A percentile compares a stretch with the other conserved stretches of the same genome.
phyloP scores from a whole-genome alignment of 1,284 basidiomycete species.

The Fomitiporia mediterranea region DNA sequence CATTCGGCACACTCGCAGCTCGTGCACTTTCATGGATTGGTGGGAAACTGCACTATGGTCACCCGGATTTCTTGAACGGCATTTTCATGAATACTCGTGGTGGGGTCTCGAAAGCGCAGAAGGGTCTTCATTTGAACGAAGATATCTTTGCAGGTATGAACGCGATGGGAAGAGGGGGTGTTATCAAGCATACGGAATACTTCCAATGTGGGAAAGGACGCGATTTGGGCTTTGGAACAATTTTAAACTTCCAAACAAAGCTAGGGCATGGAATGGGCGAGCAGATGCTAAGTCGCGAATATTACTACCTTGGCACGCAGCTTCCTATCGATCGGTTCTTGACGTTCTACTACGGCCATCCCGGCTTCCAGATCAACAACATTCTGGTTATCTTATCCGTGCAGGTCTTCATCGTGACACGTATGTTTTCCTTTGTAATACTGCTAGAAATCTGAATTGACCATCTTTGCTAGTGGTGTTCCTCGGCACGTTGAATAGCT shows the following conservation, averaged over 20 bases:
- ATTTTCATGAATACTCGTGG: slow-evolving; percentile 98
- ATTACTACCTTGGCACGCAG: slow-evolving; percentile 99
- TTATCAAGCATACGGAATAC: slow-evolving; percentile 99
- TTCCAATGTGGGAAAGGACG: slow-evolving; percentile 98
- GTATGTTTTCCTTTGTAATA: slow-evolving; percentile 41
- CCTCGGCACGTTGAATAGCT: slow-evolving; percentile 84
- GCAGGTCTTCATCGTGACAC: slow-evolving; percentile 84
- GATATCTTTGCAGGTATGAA: slow-evolving; percentile 99
- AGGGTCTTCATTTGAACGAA: slow-evolving; percentile 96
- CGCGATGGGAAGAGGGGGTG: slow-evolving; percentile 92
- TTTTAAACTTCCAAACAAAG: slow-evolving; percentile 99
- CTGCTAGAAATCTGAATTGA: neutral
- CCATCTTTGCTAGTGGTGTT: slow-evolving; percentile 67
- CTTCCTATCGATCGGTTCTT: slow-evolving; percentile 97
- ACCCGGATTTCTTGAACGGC: slow-evolving; percentile 98
- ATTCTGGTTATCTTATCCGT: slow-evolving; percentile 96
- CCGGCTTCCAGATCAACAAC: slow-evolving; percentile 99
- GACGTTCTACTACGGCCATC: slow-evolving; percentile 99
- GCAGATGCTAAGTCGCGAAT: slow-evolving; percentile 98
- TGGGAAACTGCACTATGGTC: slow-evolving; percentile 98
- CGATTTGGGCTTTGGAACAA: slow-evolving; percentile 98
- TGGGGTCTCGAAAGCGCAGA: slow-evolving; percentile 98
- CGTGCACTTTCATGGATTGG: slow-evolving; percentile 96
- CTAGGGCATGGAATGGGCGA: slow-evolving; percentile 99
- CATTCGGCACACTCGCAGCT: slow-evolving; percentile 96